Conservation (phyloP, 148 eudicot species). For the Rhododendron molle region DNA sequence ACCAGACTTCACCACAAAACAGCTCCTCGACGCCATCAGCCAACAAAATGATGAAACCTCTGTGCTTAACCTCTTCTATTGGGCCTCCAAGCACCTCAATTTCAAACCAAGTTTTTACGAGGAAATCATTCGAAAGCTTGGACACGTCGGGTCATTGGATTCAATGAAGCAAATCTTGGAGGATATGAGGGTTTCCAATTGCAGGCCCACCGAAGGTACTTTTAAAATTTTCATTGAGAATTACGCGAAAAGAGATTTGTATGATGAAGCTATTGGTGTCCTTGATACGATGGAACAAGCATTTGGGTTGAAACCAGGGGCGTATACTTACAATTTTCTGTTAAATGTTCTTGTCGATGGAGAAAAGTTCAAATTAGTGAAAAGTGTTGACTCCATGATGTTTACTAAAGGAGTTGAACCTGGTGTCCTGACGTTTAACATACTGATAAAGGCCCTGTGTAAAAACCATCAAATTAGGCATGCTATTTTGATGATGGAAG, state of each 20-base stretch:
- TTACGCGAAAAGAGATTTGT: slow-evolving; percentile 48
- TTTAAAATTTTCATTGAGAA: slow-evolving; percentile 72
- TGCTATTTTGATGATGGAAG: slow-evolving; percentile 91
- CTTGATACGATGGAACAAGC: slow-evolving; percentile 67
- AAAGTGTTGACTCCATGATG: slow-evolving; percentile 76
- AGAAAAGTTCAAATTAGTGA: slow-evolving; percentile 63
- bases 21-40: slow-evolving; percentile 55
- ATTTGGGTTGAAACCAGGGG: slow-evolving; percentile 52
- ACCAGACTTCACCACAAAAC: slow-evolving; percentile 50
- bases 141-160: slow-evolving; percentile 62
- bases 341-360: slow-evolving; percentile 93
- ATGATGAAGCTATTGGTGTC: slow-evolving; percentile 72
- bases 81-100: slow-evolving; percentile 76
- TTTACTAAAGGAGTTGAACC: slow-evolving; percentile 42
- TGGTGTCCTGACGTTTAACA: slow-evolving; percentile 79
- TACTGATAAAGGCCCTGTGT: slow-evolving; percentile 82
- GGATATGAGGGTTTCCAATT: slow-evolving; percentile 48
- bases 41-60: slow-evolving; percentile 54
- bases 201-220: slow-evolving; percentile 51
- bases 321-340: slow-evolving; percentile 50
- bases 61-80: slow-evolving; percentile 62
- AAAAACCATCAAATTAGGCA: slow-evolving; percentile 87
- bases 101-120: slow-evolving; percentile 70
- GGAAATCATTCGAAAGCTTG: slow-evolving; percentile 72
- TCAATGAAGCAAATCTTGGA: slow-evolving; percentile 53